Evolutionary conservation across 306 rosid genomes (phyloP).

Genomic region (Abrus precatorius): DNA sequence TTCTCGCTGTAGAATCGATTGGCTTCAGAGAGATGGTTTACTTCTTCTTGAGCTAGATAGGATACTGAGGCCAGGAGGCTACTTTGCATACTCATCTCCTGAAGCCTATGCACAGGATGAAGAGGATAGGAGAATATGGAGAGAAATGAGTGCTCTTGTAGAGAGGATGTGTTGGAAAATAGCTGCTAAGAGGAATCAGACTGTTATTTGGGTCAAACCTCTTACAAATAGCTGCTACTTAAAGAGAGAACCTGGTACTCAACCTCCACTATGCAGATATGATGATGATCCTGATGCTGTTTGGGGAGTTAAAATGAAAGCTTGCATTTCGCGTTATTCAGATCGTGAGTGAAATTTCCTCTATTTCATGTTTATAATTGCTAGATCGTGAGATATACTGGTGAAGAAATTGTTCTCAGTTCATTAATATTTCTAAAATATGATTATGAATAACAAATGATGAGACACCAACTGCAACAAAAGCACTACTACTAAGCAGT

Average conservation of each 20-base stretch:
- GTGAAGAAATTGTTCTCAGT: slow-evolving; percentile 8
- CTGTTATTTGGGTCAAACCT: slow-evolving; percentile 88
- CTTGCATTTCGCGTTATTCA: slow-evolving; percentile 75
- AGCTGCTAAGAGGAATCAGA: slow-evolving; percentile 79
- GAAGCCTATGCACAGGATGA: slow-evolving; percentile 91
- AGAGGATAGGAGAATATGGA: slow-evolving; percentile 80
- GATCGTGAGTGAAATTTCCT: slow-evolving; percentile 60
- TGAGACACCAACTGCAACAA: neutral
- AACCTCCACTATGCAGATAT: slow-evolving; percentile 75
- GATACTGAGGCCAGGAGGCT: slow-evolving; percentile 80
- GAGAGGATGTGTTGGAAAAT: slow-evolving; percentile 79
- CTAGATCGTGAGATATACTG: neutral
- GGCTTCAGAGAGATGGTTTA: slow-evolving; percentile 86
- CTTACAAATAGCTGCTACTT: slow-evolving; percentile 76
- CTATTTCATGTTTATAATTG: neutral
- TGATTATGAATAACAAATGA: neutral
- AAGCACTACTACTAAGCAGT: slow-evolving; percentile 1
- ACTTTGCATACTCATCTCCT: slow-evolving; percentile 82
- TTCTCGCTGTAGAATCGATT: slow-evolving; percentile 85
- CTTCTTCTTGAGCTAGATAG: slow-evolving; percentile 90
- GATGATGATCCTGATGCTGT: slow-evolving; percentile 78
- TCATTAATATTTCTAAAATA: slow-evolving; percentile 10
- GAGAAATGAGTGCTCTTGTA: slow-evolving; percentile 78
- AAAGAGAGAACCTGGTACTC: slow-evolving; percentile 65
- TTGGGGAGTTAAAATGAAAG: slow-evolving; percentile 77